Evolutionary conservation across 805 yeast genomes (phyloP).

Genomic region (Kluyveromyces siamensis): DNA sequence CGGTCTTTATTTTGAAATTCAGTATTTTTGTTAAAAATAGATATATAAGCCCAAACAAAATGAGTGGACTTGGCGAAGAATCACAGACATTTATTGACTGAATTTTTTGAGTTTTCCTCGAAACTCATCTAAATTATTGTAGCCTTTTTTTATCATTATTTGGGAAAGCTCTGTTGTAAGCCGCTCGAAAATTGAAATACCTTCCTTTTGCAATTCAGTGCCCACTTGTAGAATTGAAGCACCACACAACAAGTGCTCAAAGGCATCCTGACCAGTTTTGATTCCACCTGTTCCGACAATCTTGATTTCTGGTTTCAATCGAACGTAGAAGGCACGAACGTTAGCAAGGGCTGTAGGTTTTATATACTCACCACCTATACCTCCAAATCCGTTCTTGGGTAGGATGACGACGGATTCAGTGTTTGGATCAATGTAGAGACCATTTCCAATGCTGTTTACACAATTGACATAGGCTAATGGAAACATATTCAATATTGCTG

Average conservation of each 20-base stretch:
- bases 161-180: conserved; percentile 15
- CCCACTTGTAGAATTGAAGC: conserved; percentile 27
- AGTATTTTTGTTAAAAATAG: no score
- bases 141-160: conserved; percentile 22
- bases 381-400: conserved; percentile 28
- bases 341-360: conserved; percentile 28
- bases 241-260: conserved; percentile 26
- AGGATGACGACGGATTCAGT: conserved; percentile 24
- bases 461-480: conserved; percentile 24
- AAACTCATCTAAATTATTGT: conserved; percentile 23
- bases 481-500: conserved; percentile 19
- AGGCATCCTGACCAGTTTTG: conserved; percentile 23
- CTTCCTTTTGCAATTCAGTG: conserved; percentile 23
- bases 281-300: conserved; percentile 28
- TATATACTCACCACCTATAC: conserved; percentile 27
- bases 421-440: conserved; percentile 22
- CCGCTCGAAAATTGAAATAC: conserved; percentile 19
- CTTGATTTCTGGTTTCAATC: conserved; percentile 21
- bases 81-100: no score
- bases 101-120: conserved; percentile 17
- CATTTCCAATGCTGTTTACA: conserved; percentile 26
- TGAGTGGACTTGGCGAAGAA: no score
- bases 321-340: conserved; percentile 26
- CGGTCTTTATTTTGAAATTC: no score
- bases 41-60: no score